Percentiles rank a stretch among this genome's conserved stretches.
Evolutionary conservation across 768 basidiomycete genomes (phyloP).

Genomic region (Steccherinum ochraceum): DNA sequence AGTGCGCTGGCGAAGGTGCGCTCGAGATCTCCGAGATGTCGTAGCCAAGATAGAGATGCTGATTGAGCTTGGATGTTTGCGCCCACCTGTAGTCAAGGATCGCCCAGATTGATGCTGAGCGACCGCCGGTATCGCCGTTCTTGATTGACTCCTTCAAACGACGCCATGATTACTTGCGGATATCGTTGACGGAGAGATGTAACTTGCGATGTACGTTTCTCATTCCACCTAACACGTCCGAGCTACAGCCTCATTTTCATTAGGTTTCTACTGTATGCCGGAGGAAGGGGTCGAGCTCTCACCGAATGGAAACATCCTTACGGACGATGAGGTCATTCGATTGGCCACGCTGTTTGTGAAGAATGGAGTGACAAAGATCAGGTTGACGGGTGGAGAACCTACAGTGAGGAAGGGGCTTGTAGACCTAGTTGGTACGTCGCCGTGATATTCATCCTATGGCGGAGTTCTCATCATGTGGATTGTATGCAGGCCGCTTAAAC

Average conservation of each 20-base stretch:
- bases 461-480: constrained; percentile 8
- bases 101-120: constrained; percentile 41
- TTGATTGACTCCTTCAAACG: constrained; percentile 64
- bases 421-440: constrained; percentile 57
- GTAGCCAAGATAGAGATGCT: not conserved
- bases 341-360: constrained; percentile 72
- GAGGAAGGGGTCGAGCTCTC: constrained; percentile 71
- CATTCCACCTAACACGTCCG: too few species aligned
- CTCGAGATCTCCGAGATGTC: too few species aligned
- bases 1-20: not conserved
- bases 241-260: not conserved
- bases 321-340: constrained; percentile 69
- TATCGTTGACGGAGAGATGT: constrained; percentile 81
- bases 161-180: constrained; percentile 81
- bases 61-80: too few species aligned
- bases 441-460: not conserved
- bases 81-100: constrained; percentile 48
- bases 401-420: constrained; percentile 72
- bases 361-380: constrained; percentile 81
- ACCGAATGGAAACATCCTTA: constrained; percentile 60
- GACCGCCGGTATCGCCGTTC: constrained; percentile 38
- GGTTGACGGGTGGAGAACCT: constrained; percentile 86
- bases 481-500: constrained; percentile 48
- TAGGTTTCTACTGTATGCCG: constrained; percentile 93
- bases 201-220: constrained; percentile 71